Evolutionary conservation across 371 early-diverging fungal species (phyloP).

Genomic region (Choanephora cucurbitarum): DNA sequence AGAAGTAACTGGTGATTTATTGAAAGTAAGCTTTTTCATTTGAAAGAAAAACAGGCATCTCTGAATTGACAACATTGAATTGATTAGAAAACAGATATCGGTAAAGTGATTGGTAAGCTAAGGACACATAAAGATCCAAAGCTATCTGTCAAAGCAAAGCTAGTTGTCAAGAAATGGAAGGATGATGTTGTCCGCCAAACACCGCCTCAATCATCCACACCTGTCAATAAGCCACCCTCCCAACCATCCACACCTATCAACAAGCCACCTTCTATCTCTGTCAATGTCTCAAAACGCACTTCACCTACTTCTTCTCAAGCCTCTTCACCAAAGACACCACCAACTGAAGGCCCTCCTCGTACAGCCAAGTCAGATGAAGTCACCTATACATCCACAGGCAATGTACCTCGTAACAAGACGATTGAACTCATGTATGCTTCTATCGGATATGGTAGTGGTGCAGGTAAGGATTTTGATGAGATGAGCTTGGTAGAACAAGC

Average conservation of each 20-base stretch:
- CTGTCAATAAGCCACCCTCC: too few relatives aligned
- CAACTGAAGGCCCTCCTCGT: slow-evolving; percentile 48
- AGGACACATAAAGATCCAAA: slow-evolving; percentile 61
- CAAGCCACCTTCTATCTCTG: slow-evolving; percentile 1
- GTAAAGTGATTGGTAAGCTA: slow-evolving; percentile 74
- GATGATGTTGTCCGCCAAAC: slow-evolving; percentile 54
- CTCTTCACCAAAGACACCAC: slow-evolving; percentile 32
- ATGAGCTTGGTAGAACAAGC: too few relatives aligned
- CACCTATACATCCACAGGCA: slow-evolving; percentile 61
- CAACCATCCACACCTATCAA: not conserved
- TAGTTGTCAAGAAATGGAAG: slow-evolving; percentile 83
- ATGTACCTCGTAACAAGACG: slow-evolving; percentile 77
- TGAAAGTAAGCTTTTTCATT: slow-evolving; percentile 23
- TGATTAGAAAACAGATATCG: slow-evolving; percentile 73
- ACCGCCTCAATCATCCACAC: not conserved
- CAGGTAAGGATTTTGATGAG: slow-evolving; percentile 66
- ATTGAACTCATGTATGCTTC: slow-evolving; percentile 85
- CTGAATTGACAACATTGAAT: too few relatives aligned
- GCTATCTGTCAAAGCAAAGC: slow-evolving; percentile 65
- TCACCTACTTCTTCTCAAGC: slow-evolving; percentile 27
- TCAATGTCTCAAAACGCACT: slow-evolving; percentile 1
- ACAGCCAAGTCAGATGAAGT: slow-evolving; percentile 68
- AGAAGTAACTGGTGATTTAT: slow-evolving; percentile 28
- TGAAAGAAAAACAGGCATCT: not conserved
- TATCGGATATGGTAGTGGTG: slow-evolving; percentile 69